These are phyloP conservation scores for Carex pumila DNA, from an alignment of 176 grass and related monocot species.

Conservation along the genomic window DNA sequence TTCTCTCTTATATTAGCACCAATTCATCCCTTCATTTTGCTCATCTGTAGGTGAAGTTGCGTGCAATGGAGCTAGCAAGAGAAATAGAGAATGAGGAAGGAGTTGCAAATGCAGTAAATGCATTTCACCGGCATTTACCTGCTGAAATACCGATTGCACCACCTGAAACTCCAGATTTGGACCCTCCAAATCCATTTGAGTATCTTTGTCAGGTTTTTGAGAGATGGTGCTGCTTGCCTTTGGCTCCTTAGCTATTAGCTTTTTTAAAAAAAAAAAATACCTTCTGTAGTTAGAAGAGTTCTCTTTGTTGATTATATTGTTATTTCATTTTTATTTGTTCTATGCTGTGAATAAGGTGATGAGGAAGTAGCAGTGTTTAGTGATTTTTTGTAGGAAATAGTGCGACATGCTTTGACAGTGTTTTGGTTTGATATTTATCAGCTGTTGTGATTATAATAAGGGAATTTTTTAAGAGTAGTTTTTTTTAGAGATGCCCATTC, in stretches of 20 bases:
- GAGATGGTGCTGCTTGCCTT: slow-evolving; percentile 56
- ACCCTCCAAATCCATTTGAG: slow-evolving; percentile 35
- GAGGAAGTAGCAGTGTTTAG: not conserved
- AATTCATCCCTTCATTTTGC: slow-evolving; percentile 2
- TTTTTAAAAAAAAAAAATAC: not conserved
- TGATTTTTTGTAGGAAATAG: slow-evolving; percentile 7
- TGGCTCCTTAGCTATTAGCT: slow-evolving; percentile 38
- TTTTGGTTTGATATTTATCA: not conserved
- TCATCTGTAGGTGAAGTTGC: slow-evolving; percentile 60
- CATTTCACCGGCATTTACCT: slow-evolving; percentile 78
- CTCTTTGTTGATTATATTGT: slow-evolving; percentile 19
- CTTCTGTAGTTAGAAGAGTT: not conserved
- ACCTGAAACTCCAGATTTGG: slow-evolving; percentile 26
- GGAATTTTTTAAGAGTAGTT: not conserved
- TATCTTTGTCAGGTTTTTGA: slow-evolving; percentile 55
- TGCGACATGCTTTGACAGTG: not conserved
- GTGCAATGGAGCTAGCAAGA: slow-evolving; percentile 59
- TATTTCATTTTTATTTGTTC: slow-evolving; percentile 19
- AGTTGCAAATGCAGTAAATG: slow-evolving; percentile 64
- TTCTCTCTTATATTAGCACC: slow-evolving; percentile 10
- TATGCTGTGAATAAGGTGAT: slow-evolving; percentile 34
- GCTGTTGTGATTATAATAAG: not conserved
- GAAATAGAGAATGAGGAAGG: slow-evolving; percentile 89
- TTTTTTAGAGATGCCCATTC: not conserved
- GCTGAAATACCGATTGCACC: slow-evolving; percentile 38